phyloP scores from a whole-genome alignment of 805 yeast species.

The Zygosaccharomyces bailii region DNA sequence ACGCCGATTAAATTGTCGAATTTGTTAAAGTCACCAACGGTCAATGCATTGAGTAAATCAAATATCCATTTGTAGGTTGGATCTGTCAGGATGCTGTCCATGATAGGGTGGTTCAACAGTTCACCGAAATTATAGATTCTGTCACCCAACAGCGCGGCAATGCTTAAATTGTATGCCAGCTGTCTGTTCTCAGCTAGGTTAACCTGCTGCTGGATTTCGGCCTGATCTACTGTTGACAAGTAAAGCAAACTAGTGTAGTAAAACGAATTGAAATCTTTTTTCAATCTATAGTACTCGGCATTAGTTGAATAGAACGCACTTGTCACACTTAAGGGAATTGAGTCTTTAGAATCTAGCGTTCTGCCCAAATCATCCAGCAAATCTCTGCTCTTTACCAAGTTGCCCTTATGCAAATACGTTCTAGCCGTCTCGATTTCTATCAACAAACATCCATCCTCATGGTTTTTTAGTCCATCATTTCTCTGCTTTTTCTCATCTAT shows the following conservation, averaged over 20 bases:
- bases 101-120: conserved; percentile 82
- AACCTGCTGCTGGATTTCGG: conserved; percentile 32
- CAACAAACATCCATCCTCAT: conserved; percentile 54
- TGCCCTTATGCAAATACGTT: conserved; percentile 53
- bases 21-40: conserved; percentile 67
- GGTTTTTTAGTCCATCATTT: conserved; percentile 38
- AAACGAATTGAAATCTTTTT: conserved; percentile 74
- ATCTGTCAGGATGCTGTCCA: conserved; percentile 46
- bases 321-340: conserved; percentile 61
- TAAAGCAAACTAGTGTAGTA: conserved; percentile 80
- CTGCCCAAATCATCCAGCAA: conserved; percentile 59
- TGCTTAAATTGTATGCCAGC: conserved; percentile 70
- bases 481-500: conserved; percentile 35
- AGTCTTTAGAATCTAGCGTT: conserved; percentile 54
- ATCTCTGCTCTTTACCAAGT: conserved; percentile 59
- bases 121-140: conserved; percentile 95
- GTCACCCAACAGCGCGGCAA: conserved; percentile 88
- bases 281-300: conserved; percentile 69
- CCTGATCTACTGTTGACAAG: conserved; percentile 61
- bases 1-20: conserved; percentile 51
- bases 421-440: conserved; percentile 74
- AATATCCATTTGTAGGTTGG: conserved; percentile 65
- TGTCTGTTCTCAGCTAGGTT: conserved; percentile 41
- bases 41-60: conserved; percentile 64
- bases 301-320: conserved; percentile 81